Percentiles rank a stretch among this genome's conserved stretches.
These are phyloP conservation scores for Trichomonas tenax DNA, from an alignment of 208 protist genomes.

Conservation along the genomic window DNA sequence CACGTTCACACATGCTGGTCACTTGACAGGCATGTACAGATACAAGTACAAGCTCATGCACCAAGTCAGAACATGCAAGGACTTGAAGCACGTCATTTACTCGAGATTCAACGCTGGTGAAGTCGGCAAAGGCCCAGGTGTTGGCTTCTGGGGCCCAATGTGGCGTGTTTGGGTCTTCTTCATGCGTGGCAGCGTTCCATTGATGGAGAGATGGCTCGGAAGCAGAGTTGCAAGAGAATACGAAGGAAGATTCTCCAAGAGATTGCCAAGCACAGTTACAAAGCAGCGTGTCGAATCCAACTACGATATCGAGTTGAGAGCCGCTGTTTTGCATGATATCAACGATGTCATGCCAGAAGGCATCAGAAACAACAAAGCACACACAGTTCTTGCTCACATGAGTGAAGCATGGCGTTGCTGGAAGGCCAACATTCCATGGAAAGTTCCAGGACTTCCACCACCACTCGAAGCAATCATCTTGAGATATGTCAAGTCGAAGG, in stretches of 20 bases:
- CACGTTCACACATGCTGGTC: conserved; percentile 94
- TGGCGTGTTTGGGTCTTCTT: conserved; percentile 99
- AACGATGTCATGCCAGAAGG: conserved; percentile 99
- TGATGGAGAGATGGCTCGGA: conserved; percentile 96
- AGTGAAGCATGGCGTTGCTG: conserved; percentile 95
- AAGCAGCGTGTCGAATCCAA: conserved; percentile 98
- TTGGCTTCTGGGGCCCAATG: conserved; percentile 95
- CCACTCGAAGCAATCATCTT: conserved; percentile 96
- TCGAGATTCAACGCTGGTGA: conserved; percentile 95
- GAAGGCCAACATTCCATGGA: conserved; percentile 97
- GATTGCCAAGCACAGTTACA: conserved; percentile 89
- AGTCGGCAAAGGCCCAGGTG: conserved; percentile 87
- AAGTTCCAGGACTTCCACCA: conserved; percentile 75
- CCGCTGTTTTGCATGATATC: conserved; percentile 96
- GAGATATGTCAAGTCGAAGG: conserved; percentile 98
- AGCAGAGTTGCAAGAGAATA: conserved; percentile 97
- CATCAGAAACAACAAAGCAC: conserved; percentile 79
- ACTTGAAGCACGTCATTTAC: conserved; percentile 99
- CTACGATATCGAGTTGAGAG: conserved; percentile 98
- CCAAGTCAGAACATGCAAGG: conserved; percentile 94
- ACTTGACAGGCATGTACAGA: conserved; percentile 96
- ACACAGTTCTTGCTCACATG: conserved; percentile 96
- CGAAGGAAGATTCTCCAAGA: conserved; percentile 82
- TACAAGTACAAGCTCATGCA: conserved; percentile 99
- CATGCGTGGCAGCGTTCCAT: conserved; percentile 93